Percentiles rank a stretch among this genome's conserved stretches.
Evolutionary conservation across 257 asterid species (phyloP).

Genomic region (Fraxinus anomala): DNA sequence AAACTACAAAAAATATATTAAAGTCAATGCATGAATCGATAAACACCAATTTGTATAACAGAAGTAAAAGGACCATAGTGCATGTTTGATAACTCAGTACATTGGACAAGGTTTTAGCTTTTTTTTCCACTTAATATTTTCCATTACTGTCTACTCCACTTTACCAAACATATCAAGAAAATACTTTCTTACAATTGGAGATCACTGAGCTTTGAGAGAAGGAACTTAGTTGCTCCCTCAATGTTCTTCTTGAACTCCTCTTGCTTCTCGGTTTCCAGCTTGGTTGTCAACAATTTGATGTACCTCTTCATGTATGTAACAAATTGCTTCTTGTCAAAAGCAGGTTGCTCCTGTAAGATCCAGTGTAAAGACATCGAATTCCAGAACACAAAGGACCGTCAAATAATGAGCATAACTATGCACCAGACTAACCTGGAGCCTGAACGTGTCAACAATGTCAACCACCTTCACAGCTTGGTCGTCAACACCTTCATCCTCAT

Average conservation of each 20-base stretch:
- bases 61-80: not conserved
- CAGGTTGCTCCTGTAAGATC: constrained; percentile 76
- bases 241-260: constrained; percentile 68
- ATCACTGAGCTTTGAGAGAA: constrained; percentile 65
- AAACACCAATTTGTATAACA: not conserved
- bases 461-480: constrained; percentile 68
- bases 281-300: constrained; percentile 63
- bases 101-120: not conserved
- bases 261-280: constrained; percentile 61
- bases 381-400: not conserved
- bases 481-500: constrained; percentile 80
- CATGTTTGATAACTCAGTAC: not conserved
- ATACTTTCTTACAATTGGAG: constrained; percentile 73
- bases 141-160: too few relatives aligned
- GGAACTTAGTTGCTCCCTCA: constrained; percentile 76
- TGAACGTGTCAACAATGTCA: constrained; percentile 91
- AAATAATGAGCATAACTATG: not conserved
- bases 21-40: not conserved
- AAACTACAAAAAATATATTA: constrained; percentile 41
- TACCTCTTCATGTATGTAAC: constrained; percentile 63
- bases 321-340: constrained; percentile 80
- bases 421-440: constrained; percentile 66
- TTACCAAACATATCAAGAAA: too few relatives aligned
- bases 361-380: not conserved
- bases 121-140: too few relatives aligned